Conservation (phyloP, 2,329 filamentous ascomycete species). For the Penicillium brasilianum region DNA sequence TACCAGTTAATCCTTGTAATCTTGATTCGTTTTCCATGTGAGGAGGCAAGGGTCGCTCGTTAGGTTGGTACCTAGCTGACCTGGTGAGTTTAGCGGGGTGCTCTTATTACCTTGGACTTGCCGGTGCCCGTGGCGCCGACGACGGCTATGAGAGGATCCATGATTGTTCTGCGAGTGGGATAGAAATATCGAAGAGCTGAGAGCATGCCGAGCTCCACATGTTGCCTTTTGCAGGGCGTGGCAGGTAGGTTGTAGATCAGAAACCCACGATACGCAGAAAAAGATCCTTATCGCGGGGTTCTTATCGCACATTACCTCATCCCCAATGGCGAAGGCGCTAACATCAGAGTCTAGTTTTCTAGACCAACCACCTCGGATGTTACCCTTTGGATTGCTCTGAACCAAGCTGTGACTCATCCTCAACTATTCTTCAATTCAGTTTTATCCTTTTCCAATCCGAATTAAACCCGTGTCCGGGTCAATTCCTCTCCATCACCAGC, state of each 20-base stretch:
- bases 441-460: not conserved
- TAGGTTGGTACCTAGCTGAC: not conserved
- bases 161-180: slow-evolving; percentile 30
- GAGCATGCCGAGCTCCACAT: slow-evolving; percentile 33
- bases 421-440: not conserved
- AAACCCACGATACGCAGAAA: not conserved
- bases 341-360: not conserved
- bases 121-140: slow-evolving; percentile 91
- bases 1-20: slow-evolving; percentile 31
- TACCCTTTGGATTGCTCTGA: not conserved
- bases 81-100: not conserved
- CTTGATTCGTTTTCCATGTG: not conserved
- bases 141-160: slow-evolving; percentile 73
- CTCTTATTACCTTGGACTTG: slow-evolving; percentile 76
- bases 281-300: slow-evolving; percentile 18
- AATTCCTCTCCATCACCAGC: not conserved
- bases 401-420: not conserved
- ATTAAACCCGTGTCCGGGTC: not conserved
- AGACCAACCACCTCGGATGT: not conserved
- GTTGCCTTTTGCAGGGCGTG: not conserved
- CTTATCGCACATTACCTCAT: slow-evolving; percentile 27
- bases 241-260: not conserved
- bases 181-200: slow-evolving; percentile 31
- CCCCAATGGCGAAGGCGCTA: slow-evolving; percentile 7
- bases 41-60: not conserved